These are phyloP conservation scores for Wilcoxina mikolae DNA, from an alignment of 495 filamentous ascomycete genomes.

Conservation along the genomic window DNA sequence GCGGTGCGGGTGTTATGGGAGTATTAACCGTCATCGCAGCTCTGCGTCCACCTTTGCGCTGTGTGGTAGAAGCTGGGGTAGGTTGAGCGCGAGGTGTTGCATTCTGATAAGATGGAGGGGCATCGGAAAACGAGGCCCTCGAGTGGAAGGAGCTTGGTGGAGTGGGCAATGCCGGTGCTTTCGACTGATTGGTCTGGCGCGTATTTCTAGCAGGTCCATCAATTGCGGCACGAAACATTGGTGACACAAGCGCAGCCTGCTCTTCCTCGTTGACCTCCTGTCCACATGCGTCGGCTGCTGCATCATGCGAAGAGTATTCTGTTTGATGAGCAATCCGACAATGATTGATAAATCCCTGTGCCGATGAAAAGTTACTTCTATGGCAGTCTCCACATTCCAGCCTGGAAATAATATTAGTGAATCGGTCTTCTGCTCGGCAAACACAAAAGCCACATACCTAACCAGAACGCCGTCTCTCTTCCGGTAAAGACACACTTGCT, in stretches of 20 bases:
- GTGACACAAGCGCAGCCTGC: slow-evolving; percentile 14
- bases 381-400: slow-evolving; percentile 81
- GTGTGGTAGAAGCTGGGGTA: background rate
- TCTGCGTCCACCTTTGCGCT: slow-evolving; percentile 12
- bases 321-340: slow-evolving; percentile 87
- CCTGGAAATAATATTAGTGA: slow-evolving; percentile 39
- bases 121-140: slow-evolving; percentile 10
- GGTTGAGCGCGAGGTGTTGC: background rate
- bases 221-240: slow-evolving; percentile 16
- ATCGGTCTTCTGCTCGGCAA: background rate
- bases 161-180: background rate
- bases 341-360: slow-evolving; percentile 96
- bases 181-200: slow-evolving; percentile 21
- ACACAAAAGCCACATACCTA: slow-evolving; percentile 13
- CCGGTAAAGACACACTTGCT: slow-evolving; percentile 24
- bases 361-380: slow-evolving; percentile 79
- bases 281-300: slow-evolving; percentile 78
- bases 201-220: slow-evolving; percentile 25
- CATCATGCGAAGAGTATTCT: slow-evolving; percentile 86
- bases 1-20: slow-evolving; percentile 9
- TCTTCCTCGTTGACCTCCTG: slow-evolving; percentile 50
- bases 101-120: background rate
- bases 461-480: slow-evolving; percentile 22
- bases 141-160: background rate
- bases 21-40: slow-evolving; percentile 21